Evolutionary conservation across 208 protist species (phyloP).

Genomic region (Naegleria gruberi): DNA sequence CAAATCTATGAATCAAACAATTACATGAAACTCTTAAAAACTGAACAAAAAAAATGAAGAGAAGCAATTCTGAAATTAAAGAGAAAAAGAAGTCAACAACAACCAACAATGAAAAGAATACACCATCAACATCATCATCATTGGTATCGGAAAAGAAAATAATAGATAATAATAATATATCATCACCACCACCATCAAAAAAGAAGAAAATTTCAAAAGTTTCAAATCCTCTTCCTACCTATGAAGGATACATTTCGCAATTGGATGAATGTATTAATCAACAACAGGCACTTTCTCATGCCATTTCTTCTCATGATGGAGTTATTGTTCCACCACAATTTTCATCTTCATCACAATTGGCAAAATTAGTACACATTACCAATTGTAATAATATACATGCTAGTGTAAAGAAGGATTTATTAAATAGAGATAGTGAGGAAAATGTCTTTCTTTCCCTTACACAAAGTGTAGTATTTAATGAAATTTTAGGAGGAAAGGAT

Average conservation of each 20-base stretch:
- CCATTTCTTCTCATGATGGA: background rate
- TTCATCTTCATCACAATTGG: background rate
- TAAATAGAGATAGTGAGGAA: background rate
- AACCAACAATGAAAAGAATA: no score
- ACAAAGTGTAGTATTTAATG: background rate
- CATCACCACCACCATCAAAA: no score
- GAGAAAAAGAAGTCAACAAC: no score
- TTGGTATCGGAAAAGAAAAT: no score
- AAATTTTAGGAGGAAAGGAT: background rate
- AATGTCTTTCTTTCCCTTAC: background rate
- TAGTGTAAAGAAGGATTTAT: background rate
- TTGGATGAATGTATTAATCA: background rate
- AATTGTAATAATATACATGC: background rate
- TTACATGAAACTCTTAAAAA: background rate
- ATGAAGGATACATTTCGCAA: background rate
- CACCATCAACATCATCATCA: no score
- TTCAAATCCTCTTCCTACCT: no score
- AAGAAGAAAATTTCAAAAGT: no score
- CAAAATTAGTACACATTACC: background rate
- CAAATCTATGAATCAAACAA: background rate
- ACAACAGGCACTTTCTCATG: background rate
- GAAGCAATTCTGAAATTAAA: no score
- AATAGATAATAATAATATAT: no score
- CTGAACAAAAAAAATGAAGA: no score
- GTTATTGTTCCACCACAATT: background rate